Evolutionary conservation across 768 basidiomycete genomes (phyloP).

Genomic region (Boletus vinaceobasis): DNA sequence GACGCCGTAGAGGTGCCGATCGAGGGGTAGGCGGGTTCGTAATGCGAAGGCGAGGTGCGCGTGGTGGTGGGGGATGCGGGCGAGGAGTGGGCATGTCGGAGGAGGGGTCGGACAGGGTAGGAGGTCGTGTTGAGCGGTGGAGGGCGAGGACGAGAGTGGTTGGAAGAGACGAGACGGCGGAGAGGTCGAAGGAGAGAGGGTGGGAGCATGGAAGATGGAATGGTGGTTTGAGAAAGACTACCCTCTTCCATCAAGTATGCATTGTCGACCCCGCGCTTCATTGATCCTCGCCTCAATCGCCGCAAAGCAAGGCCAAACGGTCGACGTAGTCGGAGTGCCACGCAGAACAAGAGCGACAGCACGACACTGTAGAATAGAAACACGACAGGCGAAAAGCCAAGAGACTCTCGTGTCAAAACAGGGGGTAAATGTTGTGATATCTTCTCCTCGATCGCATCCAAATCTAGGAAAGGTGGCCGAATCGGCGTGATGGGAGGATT

Average conservation of each 20-base stretch:
- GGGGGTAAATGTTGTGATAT: conserved; percentile 66
- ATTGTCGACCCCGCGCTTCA: conserved; percentile 31
- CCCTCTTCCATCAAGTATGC: conserved; percentile 50
- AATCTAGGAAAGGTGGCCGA: conserved; percentile 56
- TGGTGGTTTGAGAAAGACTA: not conserved
- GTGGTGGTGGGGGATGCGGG: conserved; percentile 13
- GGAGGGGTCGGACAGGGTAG: conserved; percentile 9
- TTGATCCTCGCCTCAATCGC: conserved; percentile 41
- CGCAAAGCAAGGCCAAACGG: conserved; percentile 44
- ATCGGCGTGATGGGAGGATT: conserved; percentile 55
- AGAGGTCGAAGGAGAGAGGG: conserved; percentile 28
- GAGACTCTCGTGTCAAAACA: conserved; percentile 56
- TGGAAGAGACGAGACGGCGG: conserved; percentile 25
- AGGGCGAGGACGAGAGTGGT: conserved; percentile 19
- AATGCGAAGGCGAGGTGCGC: conserved; percentile 6
- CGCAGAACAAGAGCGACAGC: conserved; percentile 39
- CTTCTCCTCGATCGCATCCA: conserved; percentile 59
- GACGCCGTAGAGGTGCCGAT: conserved; percentile 33
- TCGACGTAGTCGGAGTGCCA: conserved; percentile 58
- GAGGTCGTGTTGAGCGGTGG: conserved; percentile 17
- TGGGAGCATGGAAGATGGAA: conserved; percentile 19
- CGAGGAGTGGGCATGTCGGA: conserved; percentile 22
- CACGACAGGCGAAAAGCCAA: conserved; percentile 72
- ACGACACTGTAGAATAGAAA: conserved; percentile 53
- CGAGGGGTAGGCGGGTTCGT: conserved; percentile 21